Evolutionary conservation across 1,284 basidiomycete species (phyloP), one percentile per base, ranked within the genome.

Genomic region (Naganishia cerealis): DNA sequence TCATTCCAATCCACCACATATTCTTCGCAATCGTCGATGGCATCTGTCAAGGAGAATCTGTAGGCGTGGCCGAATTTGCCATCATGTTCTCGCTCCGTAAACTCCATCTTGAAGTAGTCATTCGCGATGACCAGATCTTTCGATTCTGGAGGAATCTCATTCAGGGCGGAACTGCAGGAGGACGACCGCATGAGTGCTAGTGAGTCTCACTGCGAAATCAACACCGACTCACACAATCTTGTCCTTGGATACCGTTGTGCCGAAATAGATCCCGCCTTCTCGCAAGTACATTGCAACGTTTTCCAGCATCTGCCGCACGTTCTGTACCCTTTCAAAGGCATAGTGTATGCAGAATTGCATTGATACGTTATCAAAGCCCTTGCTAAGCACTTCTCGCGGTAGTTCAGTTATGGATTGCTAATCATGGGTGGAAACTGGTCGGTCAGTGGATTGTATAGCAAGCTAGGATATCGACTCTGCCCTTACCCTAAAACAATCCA

Each of bases 271-370:
- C 2, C 96, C 96, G 38, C 94, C 94, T 29, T 84, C 83, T 43
- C 90, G 84, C 57, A 99, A 84, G 82, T 89, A 89, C 50, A 86
- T 81, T 63, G 88, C 86, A 29, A 95, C 94, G 77, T 99, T 99
- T 62, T 89, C 86, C 36, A 99, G 86, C 95, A 99, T 97, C 76
- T 87, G 88, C 42, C 92, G 85, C 33, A 89, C 92, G 78, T 96
- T 97, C 63, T 85, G 82, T 38, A 88, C 86, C 48, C 86, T 89
- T 78, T 98, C 94, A 79, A 98, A 99, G 9, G 95, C 96, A 77
- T 99, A 99, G 80, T 99, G 96, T 92, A 99, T 96, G 81, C 95
- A 99, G 80, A 99, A 99, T 78, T 99, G 96, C 89, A 98, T 90
- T 1, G 92, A 91, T 24, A 99, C 92, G 59, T 92, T 92, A 78